Conservation (phyloP, 2,329 filamentous ascomycete genomes). For the Botrytis hyacinthi region DNA sequence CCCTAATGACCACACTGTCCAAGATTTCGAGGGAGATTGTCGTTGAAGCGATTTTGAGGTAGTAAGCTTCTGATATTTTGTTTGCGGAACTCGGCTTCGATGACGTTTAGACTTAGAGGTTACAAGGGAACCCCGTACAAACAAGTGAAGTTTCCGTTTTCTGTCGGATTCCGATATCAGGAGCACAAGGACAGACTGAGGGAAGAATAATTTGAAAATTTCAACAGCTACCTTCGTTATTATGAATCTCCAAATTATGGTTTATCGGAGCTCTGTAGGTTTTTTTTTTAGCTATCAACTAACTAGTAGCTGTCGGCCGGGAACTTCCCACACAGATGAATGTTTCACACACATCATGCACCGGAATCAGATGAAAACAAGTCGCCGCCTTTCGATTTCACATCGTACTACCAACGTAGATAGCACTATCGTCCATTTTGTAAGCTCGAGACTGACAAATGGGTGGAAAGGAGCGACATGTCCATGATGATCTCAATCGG, state of each 20-base stretch:
- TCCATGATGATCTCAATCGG: background rate
- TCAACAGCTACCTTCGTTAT: background rate
- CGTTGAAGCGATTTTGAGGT: background rate
- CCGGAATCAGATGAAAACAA: background rate
- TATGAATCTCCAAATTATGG: background rate
- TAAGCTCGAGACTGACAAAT: background rate
- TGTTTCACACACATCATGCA: background rate
- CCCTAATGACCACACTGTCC: background rate
- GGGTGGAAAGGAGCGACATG: background rate
- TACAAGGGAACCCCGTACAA: background rate
- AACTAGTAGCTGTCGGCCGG: background rate
- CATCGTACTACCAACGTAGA: background rate
- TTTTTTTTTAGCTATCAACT: background rate
- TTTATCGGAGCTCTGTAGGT: background rate
- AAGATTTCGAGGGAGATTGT: background rate
- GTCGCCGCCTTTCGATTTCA: background rate
- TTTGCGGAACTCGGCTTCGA: background rate
- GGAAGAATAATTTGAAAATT: no score
- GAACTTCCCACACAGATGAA: background rate
- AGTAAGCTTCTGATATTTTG: background rate
- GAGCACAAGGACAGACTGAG: background rate
- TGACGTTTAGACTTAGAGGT: background rate
- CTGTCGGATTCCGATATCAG: background rate
- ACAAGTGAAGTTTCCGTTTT: background rate
- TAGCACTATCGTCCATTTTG: background rate